Base-by-base conservation (phyloP, 31 red algal species). In the Asparagopsis taxiformis region DNA sequence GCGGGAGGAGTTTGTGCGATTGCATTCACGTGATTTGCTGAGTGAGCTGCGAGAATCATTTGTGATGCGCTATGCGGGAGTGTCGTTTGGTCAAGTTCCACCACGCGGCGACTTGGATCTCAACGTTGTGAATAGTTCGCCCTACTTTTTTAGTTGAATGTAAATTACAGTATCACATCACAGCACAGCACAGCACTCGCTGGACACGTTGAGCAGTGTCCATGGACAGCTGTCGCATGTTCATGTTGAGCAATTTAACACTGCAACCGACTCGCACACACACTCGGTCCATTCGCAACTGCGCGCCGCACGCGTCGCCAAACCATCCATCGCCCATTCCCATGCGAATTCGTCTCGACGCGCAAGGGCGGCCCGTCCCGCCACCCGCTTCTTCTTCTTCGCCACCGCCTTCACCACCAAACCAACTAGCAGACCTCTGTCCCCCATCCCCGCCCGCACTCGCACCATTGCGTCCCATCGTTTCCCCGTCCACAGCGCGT, bases 91-190 rank as follows among this genome's bases (percentile, higher is more conserved):
- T 30, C 50, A 71, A 13, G 36, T 93, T 41, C 94, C 94, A 8
- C 33, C 33, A 20, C 78, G 80, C 30, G 89, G 94, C 24, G 34
- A 78, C 11, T 69, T 93, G 37, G 84, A 93, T 25, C 62, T 98
- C 43, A 31, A 37, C 43, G 57, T 50, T 36, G 89, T 98, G 31
- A 71, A 68, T 41, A 48, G 79, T 43, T 89, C 89, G 44, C 79
- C 73, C 7, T 98, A 90, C 55, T 93, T 98, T 70, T 98, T 98
- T 49, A 82, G 78, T 68, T 82, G 78, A 82, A 33, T 16, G 5
- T 32, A 32, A 33, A 33, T 62, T 28, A 15, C 25, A 33, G 31
- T 17, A 17, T 9, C 17, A 9, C 44, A 49, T 49, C 17, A 11
- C 11, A 17, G 9, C 9, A 49, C 9, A 49, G 9, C 17, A 11